Evolutionary conservation across 2,329 filamentous ascomycete species (phyloP), one percentile per base, ranked within the genome.

Genomic region (Teratosphaeria nubilosa): DNA sequence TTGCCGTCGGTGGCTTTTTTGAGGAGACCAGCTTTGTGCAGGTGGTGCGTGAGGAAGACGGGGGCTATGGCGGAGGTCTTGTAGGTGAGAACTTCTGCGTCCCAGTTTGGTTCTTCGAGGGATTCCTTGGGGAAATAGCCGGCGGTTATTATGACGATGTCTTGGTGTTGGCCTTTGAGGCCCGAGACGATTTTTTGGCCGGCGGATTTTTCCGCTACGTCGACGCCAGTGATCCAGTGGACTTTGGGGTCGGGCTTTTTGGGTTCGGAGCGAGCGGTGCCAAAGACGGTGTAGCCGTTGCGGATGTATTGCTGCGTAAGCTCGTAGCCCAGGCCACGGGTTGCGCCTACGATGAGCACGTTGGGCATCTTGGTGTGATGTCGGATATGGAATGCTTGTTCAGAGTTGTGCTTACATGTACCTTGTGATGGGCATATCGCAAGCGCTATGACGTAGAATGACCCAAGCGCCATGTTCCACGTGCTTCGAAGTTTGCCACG

Each of bases 31-130:
- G 80, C 78, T 58, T 83, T 81, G 34, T 78, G 76, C 4, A 90
- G 80, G 20, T 79, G 73, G 61, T 86, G 83, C 37, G 87, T 78
- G 55, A 90, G 76, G 67, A 89, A 86, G 5, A 86, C 82, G 1
- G 85, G 84, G 0, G 81, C 84, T 45, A 87, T 80, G 11, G 82
- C 78, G 57, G 80, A 85, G 5, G 78, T 85, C 51, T 83, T 87
- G 70, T 90, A 90, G 84, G 88, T 90, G 62, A 77, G 80, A 54
- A 87, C 77, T 70, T 90, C 78, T 32, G 83, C 82, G 30, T 83
- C 80, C 78, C 84, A 89, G 61, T 84, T 80, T 0, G 85, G 86
- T 1, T 83, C 77, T 55, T 79, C 73, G 59, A 88, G 83, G 60
- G 83, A 80, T 65, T 90, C 87, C 2, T 81, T 84, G 22, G 77